Base-by-base conservation (phyloP, 164 flowering plant genomes). In the Berberis thunbergii region DNA sequence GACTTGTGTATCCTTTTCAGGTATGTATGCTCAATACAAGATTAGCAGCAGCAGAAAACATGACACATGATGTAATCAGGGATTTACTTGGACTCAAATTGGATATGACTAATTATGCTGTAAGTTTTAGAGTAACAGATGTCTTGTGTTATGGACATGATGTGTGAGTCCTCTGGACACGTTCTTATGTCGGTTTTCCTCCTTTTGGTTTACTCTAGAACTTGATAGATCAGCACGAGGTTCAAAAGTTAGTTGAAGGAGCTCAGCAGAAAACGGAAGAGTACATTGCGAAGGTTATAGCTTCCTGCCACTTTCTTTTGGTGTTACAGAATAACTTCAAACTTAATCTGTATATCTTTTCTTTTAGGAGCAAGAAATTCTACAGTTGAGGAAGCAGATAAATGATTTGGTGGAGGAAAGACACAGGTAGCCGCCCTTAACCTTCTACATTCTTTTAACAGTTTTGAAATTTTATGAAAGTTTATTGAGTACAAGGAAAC, bases 21-120 rank as follows among this genome's bases (percentile, higher is more conserved):
- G 70, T 89, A 59, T 87, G 86, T 59, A 68, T 78, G 77, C 78
- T 92, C 59, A 87, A 78, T 62, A 76, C 88, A n/a, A 86, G 91
- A 74, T 77, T 92, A 64, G 95, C 92, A 43, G 83, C 92, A 46
- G 81, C 95, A 44, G 98, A 92, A 60, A 89, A 84, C 85, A 89
- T 92, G 98, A 89, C 96, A 50, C 96, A 92, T 75, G 98, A 92
- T 72, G 93, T 92, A 61, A 89, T 89, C 65, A 83, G 96, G 58
- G 98, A 92, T 77, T 72, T 92, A 76, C 93, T 92, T 73, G 89
- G 88, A 55, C 88, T 92, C 60, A 92, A 87, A 63, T 69, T 89
- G 76, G 98, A 92, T 77, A 78, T 92, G 65, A 83, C 89, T 41
- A 87, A 77, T 75, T 89, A 84, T 76, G 91, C 89, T 43, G 98